Evolutionary conservation across 768 basidiomycete genomes (phyloP).

Genomic region (Termitomyces sp.): DNA sequence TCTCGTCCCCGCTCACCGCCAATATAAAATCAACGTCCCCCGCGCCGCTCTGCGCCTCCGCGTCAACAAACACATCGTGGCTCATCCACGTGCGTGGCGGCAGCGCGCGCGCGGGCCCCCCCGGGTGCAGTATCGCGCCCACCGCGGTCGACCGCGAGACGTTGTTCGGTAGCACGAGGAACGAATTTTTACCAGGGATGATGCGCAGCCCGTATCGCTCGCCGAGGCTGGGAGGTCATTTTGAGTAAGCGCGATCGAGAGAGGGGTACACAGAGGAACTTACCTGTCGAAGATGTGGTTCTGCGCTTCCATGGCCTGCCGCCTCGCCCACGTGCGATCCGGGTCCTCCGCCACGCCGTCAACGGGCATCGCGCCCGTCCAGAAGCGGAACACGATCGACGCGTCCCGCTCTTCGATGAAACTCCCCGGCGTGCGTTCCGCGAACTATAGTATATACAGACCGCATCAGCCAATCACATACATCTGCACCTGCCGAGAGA

Average conservation of each 20-base stretch:
- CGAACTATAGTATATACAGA: slow-evolving; percentile 47
- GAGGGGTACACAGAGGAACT: too few species aligned
- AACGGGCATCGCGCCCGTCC: slow-evolving; percentile 41
- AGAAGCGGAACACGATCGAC: slow-evolving; percentile 83
- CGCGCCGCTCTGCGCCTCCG: neutral
- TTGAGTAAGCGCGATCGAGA: too few species aligned
- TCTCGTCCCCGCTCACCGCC: slow-evolving; percentile 72
- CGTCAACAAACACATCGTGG: slow-evolving; percentile 17
- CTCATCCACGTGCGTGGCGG: slow-evolving; percentile 35
- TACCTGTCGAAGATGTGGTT: slow-evolving; percentile 86
- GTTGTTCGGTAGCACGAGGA: slow-evolving; percentile 80
- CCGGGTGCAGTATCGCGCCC: slow-evolving; percentile 70
- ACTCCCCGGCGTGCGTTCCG: slow-evolving; percentile 82
- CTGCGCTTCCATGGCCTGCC: slow-evolving; percentile 87
- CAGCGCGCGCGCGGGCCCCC: slow-evolving; percentile 38
- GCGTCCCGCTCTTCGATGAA: slow-evolving; percentile 82
- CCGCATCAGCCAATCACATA: neutral
- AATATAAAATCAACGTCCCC: slow-evolving; percentile 54
- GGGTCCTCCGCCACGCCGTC: slow-evolving; percentile 29
- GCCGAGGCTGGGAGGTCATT: slow-evolving; percentile 45
- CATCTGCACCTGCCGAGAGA: neutral
- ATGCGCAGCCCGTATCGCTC: slow-evolving; percentile 81
- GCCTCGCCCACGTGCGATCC: slow-evolving; percentile 75
- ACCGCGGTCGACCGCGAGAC: slow-evolving; percentile 82
- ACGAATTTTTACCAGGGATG: slow-evolving; percentile 72